phyloP scores from a whole-genome alignment of 2,329 filamentous ascomycete genomes.

The Penicillium sp. region DNA sequence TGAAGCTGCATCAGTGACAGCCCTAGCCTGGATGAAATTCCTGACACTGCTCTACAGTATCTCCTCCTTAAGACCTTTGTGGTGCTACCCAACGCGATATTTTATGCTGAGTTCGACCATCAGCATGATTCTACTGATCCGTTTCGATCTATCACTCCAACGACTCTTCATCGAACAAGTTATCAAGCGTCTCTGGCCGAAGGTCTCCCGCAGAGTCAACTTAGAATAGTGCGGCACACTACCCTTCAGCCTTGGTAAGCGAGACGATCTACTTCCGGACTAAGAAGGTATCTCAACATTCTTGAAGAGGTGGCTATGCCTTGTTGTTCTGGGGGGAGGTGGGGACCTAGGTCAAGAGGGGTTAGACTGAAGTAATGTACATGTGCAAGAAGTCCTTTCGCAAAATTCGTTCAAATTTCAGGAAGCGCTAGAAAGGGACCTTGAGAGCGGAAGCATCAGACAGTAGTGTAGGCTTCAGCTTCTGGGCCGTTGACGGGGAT shows the following conservation, averaged over 20 bases:
- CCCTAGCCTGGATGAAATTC: neutral
- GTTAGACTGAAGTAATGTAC: too few relatives aligned
- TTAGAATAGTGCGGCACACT: constrained; percentile 7
- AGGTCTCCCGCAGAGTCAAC: neutral
- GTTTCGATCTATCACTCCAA: neutral
- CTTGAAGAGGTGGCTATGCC: too few relatives aligned
- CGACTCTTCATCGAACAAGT: neutral
- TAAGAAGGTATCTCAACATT: too few relatives aligned
- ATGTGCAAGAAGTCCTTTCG: too few relatives aligned
- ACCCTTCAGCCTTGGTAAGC: neutral
- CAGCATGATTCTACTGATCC: neutral
- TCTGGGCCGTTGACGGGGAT: neutral
- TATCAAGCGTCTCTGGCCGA: neutral
- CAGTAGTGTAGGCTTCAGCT: neutral
- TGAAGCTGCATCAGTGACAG: neutral
- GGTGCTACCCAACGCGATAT: neutral
- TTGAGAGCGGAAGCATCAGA: too few relatives aligned
- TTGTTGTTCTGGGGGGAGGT: too few relatives aligned
- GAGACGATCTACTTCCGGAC: neutral
- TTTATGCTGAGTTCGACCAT: neutral
- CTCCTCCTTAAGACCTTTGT: neutral
- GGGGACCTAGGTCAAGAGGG: too few relatives aligned
- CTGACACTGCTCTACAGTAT: neutral
- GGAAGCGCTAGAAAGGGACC: too few relatives aligned
- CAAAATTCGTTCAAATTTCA: too few relatives aligned